Percentiles rank a stretch among this genome's conserved stretches.
Conservation (phyloP, 371 early-diverging fungal species). For the Mortierella sp. region DNA sequence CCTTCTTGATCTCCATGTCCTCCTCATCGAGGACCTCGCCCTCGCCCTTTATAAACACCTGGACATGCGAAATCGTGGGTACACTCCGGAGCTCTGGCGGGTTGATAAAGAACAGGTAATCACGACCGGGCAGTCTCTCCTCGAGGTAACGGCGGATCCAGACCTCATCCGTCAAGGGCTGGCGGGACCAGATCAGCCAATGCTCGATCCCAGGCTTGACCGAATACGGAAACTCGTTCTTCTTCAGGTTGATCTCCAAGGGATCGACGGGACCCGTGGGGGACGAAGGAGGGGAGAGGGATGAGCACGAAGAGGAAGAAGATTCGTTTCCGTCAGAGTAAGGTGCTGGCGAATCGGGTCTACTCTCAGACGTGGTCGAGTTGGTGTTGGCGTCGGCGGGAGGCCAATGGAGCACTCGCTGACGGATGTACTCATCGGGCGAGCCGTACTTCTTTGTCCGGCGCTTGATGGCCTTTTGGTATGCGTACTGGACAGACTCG, state of each 20-base stretch:
- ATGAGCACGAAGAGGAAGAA: conserved; percentile 10
- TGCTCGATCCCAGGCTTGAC: conserved; percentile 52
- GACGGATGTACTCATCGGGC: conserved; percentile 53
- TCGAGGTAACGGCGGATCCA: conserved; percentile 51
- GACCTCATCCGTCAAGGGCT: conserved; percentile 37
- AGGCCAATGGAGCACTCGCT: conserved; percentile 52
- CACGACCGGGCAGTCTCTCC: conserved; percentile 53
- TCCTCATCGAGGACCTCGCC: conserved; percentile 55
- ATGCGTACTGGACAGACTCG: conserved; percentile 42
- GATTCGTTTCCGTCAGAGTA: conserved; percentile 48
- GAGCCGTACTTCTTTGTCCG: conserved; percentile 51
- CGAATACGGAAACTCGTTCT: conserved; percentile 57
- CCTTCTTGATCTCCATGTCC: conserved; percentile 46
- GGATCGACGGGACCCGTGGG: conserved; percentile 53
- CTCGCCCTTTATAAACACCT: conserved; percentile 53
- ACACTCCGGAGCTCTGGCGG: conserved; percentile 49
- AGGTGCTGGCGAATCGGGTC: not conserved
- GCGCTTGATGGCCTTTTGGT: conserved; percentile 47
- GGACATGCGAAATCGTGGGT: conserved; percentile 49
- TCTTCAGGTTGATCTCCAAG: conserved; percentile 38
- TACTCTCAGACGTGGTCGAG: not conserved
- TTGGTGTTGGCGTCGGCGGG: conserved; percentile 20
- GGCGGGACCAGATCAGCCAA: conserved; percentile 55
- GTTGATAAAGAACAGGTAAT: conserved; percentile 52
- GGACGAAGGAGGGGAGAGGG: conserved; percentile 28